Evolutionary conservation across 2,329 filamentous ascomycete species (phyloP).

Genomic region (Cytospora paraplurivora): DNA sequence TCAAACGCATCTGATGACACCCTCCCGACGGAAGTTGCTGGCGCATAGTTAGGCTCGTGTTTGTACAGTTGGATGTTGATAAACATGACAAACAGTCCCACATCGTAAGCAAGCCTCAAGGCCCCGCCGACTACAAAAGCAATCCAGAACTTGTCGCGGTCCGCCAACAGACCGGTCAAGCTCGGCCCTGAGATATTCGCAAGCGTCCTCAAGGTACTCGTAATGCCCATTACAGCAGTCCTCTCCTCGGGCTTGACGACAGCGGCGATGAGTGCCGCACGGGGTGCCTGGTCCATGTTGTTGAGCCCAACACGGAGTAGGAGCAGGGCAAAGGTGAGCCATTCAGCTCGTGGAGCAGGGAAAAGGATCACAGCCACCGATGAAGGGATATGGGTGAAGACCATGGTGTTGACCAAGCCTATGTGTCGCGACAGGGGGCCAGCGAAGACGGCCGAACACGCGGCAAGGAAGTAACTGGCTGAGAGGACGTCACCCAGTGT

Average conservation of each 20-base stretch:
- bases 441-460: slow-evolving; percentile 57
- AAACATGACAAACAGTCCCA: slow-evolving; percentile 61
- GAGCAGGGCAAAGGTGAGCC: slow-evolving; percentile 56
- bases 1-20: slow-evolving; percentile 24
- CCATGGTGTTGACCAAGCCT: slow-evolving; percentile 66
- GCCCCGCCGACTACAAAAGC: slow-evolving; percentile 60
- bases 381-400: slow-evolving; percentile 63
- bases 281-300: slow-evolving; percentile 69
- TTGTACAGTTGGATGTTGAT: slow-evolving; percentile 57
- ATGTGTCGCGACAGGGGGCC: slow-evolving; percentile 59
- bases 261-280: slow-evolving; percentile 67
- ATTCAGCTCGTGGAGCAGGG: slow-evolving; percentile 54
- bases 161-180: slow-evolving; percentile 58
- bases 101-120: slow-evolving; percentile 57
- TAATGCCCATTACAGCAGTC: slow-evolving; percentile 72
- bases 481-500: slow-evolving; percentile 62
- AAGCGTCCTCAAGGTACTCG: slow-evolving; percentile 60
- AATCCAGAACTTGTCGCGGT: slow-evolving; percentile 58
- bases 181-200: slow-evolving; percentile 57
- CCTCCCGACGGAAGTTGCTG: not conserved
- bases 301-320: slow-evolving; percentile 64
- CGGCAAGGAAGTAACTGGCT: slow-evolving; percentile 54
- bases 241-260: slow-evolving; percentile 66
- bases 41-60: slow-evolving; percentile 40
- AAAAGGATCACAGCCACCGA: slow-evolving; percentile 63